Evolutionary conservation across 1,139 yeast genomes (phyloP).

Genomic region (Wickerhamomyces sp.): DNA sequence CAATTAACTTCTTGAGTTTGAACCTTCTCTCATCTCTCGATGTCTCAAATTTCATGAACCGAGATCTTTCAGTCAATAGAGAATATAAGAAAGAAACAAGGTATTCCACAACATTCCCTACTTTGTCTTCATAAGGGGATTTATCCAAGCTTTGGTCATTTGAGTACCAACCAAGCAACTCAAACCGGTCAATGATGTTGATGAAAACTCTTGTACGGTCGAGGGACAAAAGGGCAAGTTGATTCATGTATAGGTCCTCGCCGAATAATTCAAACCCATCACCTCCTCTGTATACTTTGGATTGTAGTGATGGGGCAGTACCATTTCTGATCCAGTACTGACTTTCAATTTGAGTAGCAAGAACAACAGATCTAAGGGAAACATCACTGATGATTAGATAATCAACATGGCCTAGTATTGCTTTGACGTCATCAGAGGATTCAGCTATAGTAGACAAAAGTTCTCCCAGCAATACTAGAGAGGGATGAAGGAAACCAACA

Average conservation of each 20-base stretch:
- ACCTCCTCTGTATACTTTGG: constrained; percentile 30
- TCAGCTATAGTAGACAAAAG: constrained; percentile 24
- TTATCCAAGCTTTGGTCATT: constrained; percentile 31
- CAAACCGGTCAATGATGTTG: constrained; percentile 60
- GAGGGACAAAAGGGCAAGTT: constrained; percentile 44
- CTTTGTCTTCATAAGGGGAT: constrained; percentile 57
- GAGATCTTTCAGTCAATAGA: constrained; percentile 48
- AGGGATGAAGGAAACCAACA: constrained; percentile 55
- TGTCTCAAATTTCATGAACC: constrained; percentile 33
- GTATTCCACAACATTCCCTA: constrained; percentile 45
- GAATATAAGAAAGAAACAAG: constrained; percentile 53
- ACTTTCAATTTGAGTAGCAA: constrained; percentile 48
- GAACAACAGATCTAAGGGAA: constrained; percentile 53
- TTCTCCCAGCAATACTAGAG: constrained; percentile 42
- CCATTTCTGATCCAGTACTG: constrained; percentile 71
- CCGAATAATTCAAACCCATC: constrained; percentile 28
- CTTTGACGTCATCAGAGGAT: constrained; percentile 18
- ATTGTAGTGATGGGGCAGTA: constrained; percentile 45
- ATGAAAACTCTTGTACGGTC: constrained; percentile 34
- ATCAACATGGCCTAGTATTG: constrained; percentile 22
- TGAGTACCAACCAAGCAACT: constrained; percentile 48
- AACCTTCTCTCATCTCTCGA: constrained; percentile 26
- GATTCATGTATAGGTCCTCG: constrained; percentile 56
- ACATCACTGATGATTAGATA: constrained; percentile 47
- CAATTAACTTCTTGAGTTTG: constrained; percentile 34